phyloP scores from a whole-genome alignment of 108 stramenopile genomes.

The Pseudonitzschia delicatissima region DNA sequence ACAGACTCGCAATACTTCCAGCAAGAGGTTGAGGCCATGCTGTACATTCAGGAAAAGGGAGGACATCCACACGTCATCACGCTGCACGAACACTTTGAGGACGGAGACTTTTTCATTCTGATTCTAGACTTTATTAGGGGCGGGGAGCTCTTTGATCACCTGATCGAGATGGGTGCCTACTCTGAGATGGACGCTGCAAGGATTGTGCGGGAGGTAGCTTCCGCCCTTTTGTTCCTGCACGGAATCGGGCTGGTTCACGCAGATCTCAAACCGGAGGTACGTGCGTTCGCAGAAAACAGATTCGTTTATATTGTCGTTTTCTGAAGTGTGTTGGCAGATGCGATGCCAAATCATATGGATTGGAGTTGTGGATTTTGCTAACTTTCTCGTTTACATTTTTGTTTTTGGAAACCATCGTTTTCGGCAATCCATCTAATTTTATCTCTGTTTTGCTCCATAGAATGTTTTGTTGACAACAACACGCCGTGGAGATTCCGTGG shows the following conservation, averaged over 20 bases:
- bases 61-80: slow-evolving; percentile 83
- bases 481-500: slow-evolving; percentile 47
- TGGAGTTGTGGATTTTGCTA: no score
- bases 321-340: no score
- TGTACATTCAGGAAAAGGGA: slow-evolving; percentile 54
- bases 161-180: slow-evolving; percentile 81
- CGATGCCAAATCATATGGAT: no score
- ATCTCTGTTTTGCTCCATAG: no score
- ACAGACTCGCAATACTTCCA: slow-evolving; percentile 59
- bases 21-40: slow-evolving; percentile 69
- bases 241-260: slow-evolving; percentile 79
- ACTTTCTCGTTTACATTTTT: no score
- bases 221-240: slow-evolving; percentile 71
- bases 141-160: slow-evolving; percentile 86
- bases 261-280: slow-evolving; percentile 74
- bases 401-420: no score
- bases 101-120: slow-evolving; percentile 60
- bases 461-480: slow-evolving; percentile 77
- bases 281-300: no score
- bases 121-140: slow-evolving; percentile 78
- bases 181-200: slow-evolving; percentile 77
- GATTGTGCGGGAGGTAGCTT: slow-evolving; percentile 67
- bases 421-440: no score
- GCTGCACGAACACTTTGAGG: slow-evolving; percentile 70
- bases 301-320: no score